Base-by-base conservation (phyloP, 495 filamentous ascomycete species). In the Immersiella caudata region DNA sequence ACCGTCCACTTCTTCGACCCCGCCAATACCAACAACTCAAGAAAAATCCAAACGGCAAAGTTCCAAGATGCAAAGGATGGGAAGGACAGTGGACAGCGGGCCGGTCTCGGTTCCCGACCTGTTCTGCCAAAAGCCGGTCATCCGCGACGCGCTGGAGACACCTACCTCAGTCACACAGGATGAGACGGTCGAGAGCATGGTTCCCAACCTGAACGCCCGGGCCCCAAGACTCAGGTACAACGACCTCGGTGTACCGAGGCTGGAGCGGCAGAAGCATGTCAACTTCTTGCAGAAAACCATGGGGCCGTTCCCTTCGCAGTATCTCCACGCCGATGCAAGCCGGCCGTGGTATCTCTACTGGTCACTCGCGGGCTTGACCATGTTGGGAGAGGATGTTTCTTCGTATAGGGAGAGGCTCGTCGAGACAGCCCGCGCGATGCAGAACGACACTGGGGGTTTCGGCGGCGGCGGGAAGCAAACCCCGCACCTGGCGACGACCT, bases 341-440 rank as follows among this genome's bases (percentile, higher is more conserved):
- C 83, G 95, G 56, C 93, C 95, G 1, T 99, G 95, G 95, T 84
- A 97, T 71, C 79, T 95, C 68, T 98, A 98, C 79, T 99, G 95
- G 95, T 89, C 86, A 51, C 79, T 98, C 33, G 85, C 86, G 11
- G 92, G 86, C 0, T 82, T 98, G 25, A 79, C 83, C 46, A 77
- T 92, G 22, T 81, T 98, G 46, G 93, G 92, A 22, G 86, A 91
- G 70, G 92, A 97, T 74, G 81, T 94, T 20, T 85, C 83, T 35
- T 71, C 77, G 66, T 94, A 93, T 72, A 85, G 88, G 49, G 80
- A 90, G 64, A 82, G 88, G 25, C 80, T 96, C 8, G 82, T 89
- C 20, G 79, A 85, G 51, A 95, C 93, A 0, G 86, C 95, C 22
- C 81, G 82, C 29, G 84, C 91, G 12, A 88, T 93, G 76, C 96